phyloP scores from a whole-genome alignment of 163 green algal species.

The Prototheca cutis region DNA sequence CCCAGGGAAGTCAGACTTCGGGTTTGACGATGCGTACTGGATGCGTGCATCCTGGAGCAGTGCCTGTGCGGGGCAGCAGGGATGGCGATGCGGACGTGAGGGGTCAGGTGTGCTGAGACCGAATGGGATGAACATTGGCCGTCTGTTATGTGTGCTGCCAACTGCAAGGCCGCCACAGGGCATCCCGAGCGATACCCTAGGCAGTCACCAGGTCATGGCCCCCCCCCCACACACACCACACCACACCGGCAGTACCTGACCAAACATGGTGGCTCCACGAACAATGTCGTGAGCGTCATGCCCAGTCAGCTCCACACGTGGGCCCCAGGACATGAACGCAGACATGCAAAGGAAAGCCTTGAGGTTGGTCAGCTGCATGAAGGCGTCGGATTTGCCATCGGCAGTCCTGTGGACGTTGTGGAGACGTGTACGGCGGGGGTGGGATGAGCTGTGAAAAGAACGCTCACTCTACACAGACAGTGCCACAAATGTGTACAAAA shows the following conservation, averaged over 20 bases:
- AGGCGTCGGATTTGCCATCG: constrained; percentile 7
- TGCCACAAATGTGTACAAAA: too few relatives aligned
- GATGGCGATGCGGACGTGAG: too few relatives aligned
- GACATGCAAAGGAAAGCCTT: constrained; percentile 41
- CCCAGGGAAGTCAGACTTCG: constrained; percentile 27
- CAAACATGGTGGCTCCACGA: constrained; percentile 43
- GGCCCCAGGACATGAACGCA: constrained; percentile 34
- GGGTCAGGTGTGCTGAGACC: too few relatives aligned
- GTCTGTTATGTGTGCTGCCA: too few relatives aligned
- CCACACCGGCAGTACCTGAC: too few relatives aligned
- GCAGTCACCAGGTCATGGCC: too few relatives aligned
- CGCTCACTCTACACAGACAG: too few relatives aligned
- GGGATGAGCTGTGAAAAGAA: neutral
- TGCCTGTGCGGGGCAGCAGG: constrained; percentile 8
- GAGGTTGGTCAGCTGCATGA: constrained; percentile 23
- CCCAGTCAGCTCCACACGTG: constrained; percentile 20
- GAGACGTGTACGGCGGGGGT: neutral
- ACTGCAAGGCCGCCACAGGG: neutral
- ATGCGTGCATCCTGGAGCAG: constrained; percentile 18
- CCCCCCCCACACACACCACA: too few relatives aligned
- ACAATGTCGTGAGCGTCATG: constrained; percentile 39
- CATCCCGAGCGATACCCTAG: too few relatives aligned
- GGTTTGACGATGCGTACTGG: constrained; percentile 13
- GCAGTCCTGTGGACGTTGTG: constrained; percentile 9
- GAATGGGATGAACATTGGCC: too few relatives aligned